These are phyloP conservation scores for Buxus sempervirens DNA, from an alignment of 164 flowering plant species.

Conservation along the genomic window DNA sequence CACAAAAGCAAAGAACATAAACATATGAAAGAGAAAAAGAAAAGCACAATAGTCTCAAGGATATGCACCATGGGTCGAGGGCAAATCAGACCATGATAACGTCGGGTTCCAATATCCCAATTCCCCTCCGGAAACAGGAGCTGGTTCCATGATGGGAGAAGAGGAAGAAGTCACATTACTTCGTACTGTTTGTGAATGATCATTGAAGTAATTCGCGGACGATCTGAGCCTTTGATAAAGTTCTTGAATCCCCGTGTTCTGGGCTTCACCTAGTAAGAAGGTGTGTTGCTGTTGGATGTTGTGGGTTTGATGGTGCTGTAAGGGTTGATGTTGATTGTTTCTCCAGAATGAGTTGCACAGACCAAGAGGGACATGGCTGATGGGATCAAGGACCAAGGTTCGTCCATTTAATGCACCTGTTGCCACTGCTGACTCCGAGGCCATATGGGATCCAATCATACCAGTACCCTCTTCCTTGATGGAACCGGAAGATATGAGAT, in stretches of 20 bases:
- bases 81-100: slow-evolving; percentile 46
- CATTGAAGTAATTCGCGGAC: slow-evolving; percentile 26
- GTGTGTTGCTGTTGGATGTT: slow-evolving; percentile 12
- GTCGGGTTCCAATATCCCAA: slow-evolving; percentile 45
- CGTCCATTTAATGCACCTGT: slow-evolving; percentile 23
- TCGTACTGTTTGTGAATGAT: slow-evolving; percentile 24
- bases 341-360: slow-evolving; percentile 32
- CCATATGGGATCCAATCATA: slow-evolving; percentile 27
- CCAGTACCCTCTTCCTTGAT: slow-evolving; percentile 27
- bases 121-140: slow-evolving; percentile 31
- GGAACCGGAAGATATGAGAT: slow-evolving; percentile 12
- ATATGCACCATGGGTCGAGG: slow-evolving; percentile 59
- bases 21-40: not conserved
- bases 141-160: slow-evolving; percentile 35
- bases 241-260: slow-evolving; percentile 33
- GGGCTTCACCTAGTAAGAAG: slow-evolving; percentile 23
- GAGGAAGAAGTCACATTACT: slow-evolving; percentile 22
- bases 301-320: slow-evolving; percentile 10
- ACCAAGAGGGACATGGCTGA: slow-evolving; percentile 25
- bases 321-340: slow-evolving; percentile 22
- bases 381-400: slow-evolving; percentile 29
- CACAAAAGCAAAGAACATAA: not conserved
- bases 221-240: slow-evolving; percentile 42
- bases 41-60: slow-evolving; percentile 23
- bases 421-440: slow-evolving; percentile 13